Percentiles rank a stretch among this genome's conserved stretches.
Evolutionary conservation across 1,284 basidiomycete species (phyloP).

Genomic region (Melanopsichium pennsylvanicum): DNA sequence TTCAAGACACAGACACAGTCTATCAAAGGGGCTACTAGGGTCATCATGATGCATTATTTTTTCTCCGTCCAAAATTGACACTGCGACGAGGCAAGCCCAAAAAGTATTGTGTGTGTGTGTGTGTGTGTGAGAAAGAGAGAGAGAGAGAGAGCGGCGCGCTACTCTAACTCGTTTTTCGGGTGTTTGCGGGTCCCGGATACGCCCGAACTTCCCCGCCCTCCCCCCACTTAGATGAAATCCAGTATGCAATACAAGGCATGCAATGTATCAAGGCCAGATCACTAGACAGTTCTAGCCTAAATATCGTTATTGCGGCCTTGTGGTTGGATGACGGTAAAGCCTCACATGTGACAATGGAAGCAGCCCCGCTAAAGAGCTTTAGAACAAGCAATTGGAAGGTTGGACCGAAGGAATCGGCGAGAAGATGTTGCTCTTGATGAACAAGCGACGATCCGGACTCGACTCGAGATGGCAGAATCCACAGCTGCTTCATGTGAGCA

Average conservation of each 20-base stretch:
- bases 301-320: not conserved
- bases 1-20: not conserved
- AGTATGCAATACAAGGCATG: not conserved
- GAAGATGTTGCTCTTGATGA: not conserved
- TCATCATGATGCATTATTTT: no score
- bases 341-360: not conserved
- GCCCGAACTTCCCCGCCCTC: conserved; percentile 11
- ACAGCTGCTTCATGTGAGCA: no score
- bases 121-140: not conserved
- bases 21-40: no score
- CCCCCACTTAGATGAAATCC: not conserved
- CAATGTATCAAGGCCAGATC: not conserved
- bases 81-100: no score
- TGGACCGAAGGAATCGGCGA: not conserved
- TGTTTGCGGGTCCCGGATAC: conserved; percentile 30
- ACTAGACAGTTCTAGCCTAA: not conserved
- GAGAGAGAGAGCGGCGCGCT: not conserved
- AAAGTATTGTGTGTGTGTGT: conserved; percentile 17
- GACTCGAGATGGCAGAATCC: no score
- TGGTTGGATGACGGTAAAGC: not conserved
- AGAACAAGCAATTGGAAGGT: not conserved
- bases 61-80: not conserved
- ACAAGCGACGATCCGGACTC: no score
- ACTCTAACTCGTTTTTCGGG: conserved; percentile 15
- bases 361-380: not conserved